A percentile compares a stretch with the other conserved stretches of the same genome.
phyloP scores from a whole-genome alignment of 2,329 filamentous ascomycete species.

The Raffaelea albimanens region DNA sequence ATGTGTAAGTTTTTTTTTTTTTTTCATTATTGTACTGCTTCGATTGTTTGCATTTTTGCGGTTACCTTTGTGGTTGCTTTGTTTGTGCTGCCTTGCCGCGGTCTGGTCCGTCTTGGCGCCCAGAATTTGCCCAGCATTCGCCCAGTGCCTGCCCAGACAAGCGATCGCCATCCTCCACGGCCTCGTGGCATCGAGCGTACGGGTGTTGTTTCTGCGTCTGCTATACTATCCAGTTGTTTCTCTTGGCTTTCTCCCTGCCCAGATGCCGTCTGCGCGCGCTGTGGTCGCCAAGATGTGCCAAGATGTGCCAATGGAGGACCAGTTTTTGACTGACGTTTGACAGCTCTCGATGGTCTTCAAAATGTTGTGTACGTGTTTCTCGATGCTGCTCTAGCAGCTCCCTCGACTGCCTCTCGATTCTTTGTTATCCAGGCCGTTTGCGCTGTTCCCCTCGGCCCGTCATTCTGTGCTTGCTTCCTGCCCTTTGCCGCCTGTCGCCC shows the following conservation, averaged over 20 bases:
- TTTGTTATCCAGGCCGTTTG: neutral
- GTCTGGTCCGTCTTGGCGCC: conserved; percentile 3
- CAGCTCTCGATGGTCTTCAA: conserved; percentile 23
- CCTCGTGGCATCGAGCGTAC: too few relatives aligned
- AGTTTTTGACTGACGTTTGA: conserved; percentile 19
- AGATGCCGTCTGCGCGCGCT: too few relatives aligned
- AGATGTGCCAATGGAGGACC: neutral
- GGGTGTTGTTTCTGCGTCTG: too few relatives aligned
- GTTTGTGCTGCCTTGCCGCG: neutral
- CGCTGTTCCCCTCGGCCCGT: too few relatives aligned
- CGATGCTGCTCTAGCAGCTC: neutral
- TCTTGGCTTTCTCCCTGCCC: neutral
- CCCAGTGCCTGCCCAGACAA: neutral
- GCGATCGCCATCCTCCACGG: neutral
- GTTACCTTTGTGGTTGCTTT: neutral
- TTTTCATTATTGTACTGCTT: neutral
- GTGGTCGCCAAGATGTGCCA: conserved; percentile 17
- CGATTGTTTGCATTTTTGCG: too few relatives aligned
- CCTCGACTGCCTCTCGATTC: neutral
- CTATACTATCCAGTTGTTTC: neutral
- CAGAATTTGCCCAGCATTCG: neutral
- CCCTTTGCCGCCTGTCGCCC: too few relatives aligned
- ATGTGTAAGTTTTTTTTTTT: conserved; percentile 10
- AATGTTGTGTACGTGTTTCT: conserved; percentile 19
- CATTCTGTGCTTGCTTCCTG: too few relatives aligned